A percentile compares a stretch with the other conserved stretches of the same genome.
phyloP scores from a whole-genome alignment of 2,329 filamentous ascomycete genomes.

The Exophiala sideris region DNA sequence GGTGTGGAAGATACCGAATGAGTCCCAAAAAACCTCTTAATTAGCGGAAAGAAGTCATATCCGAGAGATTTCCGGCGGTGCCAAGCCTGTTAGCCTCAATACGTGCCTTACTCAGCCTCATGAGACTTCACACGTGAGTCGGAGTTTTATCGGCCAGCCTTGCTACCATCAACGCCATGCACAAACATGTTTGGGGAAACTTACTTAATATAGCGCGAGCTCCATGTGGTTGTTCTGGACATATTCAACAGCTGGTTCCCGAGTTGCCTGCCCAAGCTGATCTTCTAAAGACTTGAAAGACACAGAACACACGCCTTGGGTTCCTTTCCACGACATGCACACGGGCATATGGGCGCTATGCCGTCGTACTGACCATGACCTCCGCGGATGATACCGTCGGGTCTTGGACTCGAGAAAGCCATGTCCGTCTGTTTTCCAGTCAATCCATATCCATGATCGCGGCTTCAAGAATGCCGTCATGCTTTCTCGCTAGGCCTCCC shows the following conservation, averaged over 20 bases:
- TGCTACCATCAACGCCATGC: not conserved
- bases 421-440: not conserved
- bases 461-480: conserved; percentile 26
- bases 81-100: not conserved
- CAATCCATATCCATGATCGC: not conserved
- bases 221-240: too few species aligned
- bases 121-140: not conserved
- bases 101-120: too few species aligned
- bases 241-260: too few species aligned
- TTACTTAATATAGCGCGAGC: not conserved
- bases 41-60: too few species aligned
- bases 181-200: not conserved
- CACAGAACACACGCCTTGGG: too few species aligned
- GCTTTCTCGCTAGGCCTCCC: not conserved
- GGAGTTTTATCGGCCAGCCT: not conserved
- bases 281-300: too few species aligned
- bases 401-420: not conserved
- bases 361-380: too few species aligned
- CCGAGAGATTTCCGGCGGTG: conserved; percentile 1
- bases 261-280: too few species aligned
- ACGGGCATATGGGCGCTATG: too few species aligned
- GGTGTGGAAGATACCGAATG: not conserved
- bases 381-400: not conserved
- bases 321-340: too few species aligned
- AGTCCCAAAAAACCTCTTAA: too few species aligned